Base-by-base conservation (phyloP, 139 green algal species). In the Picochlorum sp. region DNA sequence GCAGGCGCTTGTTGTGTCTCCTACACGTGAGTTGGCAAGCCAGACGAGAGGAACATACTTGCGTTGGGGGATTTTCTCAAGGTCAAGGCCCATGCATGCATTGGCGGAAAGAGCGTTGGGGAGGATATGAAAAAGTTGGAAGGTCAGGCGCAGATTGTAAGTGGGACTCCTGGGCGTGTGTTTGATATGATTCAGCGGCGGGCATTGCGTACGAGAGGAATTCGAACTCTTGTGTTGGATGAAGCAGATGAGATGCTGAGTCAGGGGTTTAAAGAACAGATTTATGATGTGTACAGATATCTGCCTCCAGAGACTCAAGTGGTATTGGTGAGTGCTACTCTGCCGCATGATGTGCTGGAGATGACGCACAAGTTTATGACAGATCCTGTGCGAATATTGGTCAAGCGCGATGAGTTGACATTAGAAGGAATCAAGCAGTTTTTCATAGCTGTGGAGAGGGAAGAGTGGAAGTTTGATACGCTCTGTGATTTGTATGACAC, bases 401-500 rank as follows among this genome's bases (percentile, higher is more conserved):
- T 99, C 24, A 97, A 97, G 85, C 88, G 94, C 71, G 94, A 99
- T 86, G 94, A 99, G 84, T 79, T 99, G 72, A 98, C 94, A 56
- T 85, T 99, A 3, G 94, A 98, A 85, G 94, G 94, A 70, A 99
- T 99, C 83, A 95, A 95, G 79, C 94, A 99, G 81, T 99, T 98
- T 73, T 98, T 98, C 75, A 92, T 99, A 63, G 91, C 91, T 2
- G 94, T 99, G 56, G 94, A 99, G 79, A 75, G 81, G 4, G 94
- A 99, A 83, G 94, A 98, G 78, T 99, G 94, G 94, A 99, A 99
- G 79, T 99, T 96, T 72, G 90, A 99, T 85, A 99, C 94, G 13
- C 85, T 99, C 44, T 97, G 90, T 68, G 94, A 99, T 76, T 74
- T 99, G 59, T 99, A 99, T 76, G 94, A 99, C 69, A 98, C 94